Conservation (phyloP, 345 rosid species). For the Gossypium turneri region DNA sequence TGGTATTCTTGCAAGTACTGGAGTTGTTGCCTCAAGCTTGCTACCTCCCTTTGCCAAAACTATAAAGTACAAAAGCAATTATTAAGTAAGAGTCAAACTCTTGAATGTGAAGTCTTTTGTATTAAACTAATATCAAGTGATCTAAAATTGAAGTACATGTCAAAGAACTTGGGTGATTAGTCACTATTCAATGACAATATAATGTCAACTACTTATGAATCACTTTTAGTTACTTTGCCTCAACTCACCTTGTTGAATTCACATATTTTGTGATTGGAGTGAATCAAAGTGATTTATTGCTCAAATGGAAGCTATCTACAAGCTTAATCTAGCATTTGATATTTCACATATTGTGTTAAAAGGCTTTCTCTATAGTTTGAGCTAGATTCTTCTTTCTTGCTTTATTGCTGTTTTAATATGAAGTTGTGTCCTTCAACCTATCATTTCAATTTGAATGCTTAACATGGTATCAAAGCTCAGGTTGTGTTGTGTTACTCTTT, state of each 20-base stretch:
- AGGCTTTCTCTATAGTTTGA: not conserved
- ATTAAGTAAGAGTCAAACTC: not conserved
- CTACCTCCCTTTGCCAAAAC: constrained; percentile 84
- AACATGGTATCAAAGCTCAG: not conserved
- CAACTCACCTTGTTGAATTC: not conserved
- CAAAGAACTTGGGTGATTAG: not conserved
- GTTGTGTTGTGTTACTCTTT: not conserved
- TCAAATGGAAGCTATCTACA: not conserved
- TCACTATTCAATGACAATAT: not conserved
- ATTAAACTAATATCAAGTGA: not conserved
- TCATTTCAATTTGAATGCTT: not conserved
- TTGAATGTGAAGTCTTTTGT: not conserved
- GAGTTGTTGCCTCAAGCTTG: constrained; percentile 66
- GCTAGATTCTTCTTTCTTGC: not conserved
- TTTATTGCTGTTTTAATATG: not conserved
- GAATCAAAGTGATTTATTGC: not conserved
- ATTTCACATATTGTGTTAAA: not conserved
- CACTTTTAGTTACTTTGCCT: no score
- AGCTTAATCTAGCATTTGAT: not conserved
- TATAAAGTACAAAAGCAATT: constrained; percentile 22
- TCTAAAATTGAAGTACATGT: not conserved
- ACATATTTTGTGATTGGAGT: not conserved
- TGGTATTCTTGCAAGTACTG: constrained; percentile 64
- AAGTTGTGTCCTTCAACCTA: not conserved
- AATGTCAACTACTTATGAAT: constrained; percentile 2